Percentiles rank a stretch among this genome's conserved stretches.
Conservation (phyloP, 2,329 filamentous ascomycete species). For the Aaosphaeria pasadenensis region DNA sequence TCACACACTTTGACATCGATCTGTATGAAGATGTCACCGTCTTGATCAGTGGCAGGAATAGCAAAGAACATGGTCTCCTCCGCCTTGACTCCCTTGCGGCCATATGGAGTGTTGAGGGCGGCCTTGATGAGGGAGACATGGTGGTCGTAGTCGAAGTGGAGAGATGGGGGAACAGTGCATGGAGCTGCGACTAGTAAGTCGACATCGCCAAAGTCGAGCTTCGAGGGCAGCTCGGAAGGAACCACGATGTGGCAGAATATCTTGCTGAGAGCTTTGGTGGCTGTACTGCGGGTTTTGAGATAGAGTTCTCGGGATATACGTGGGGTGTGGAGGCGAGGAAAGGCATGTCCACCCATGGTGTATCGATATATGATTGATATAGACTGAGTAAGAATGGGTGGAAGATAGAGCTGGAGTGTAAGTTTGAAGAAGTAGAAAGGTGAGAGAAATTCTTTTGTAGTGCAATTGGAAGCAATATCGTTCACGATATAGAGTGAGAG, state of each 20-base stretch:
- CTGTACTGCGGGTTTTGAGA: constrained; percentile 8
- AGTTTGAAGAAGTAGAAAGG: too few relatives aligned
- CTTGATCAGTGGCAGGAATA: constrained; percentile 5
- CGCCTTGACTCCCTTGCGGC: constrained; percentile 12
- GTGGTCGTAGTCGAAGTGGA: constrained; percentile 10
- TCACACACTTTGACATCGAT: constrained; percentile 25
- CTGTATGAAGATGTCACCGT: constrained; percentile 15
- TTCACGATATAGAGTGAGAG: too few relatives aligned
- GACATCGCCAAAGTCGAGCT: constrained; percentile 20
- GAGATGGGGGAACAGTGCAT: background rate
- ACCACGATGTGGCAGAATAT: constrained; percentile 23
- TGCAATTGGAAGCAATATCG: too few relatives aligned
- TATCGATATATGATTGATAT: background rate
- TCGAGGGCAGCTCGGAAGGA: constrained; percentile 21
- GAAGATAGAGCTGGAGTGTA: too few relatives aligned
- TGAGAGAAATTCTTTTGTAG: too few relatives aligned
- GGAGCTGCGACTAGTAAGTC: constrained; percentile 20
- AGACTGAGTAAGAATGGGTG: too few relatives aligned
- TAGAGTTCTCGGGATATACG: constrained; percentile 19
- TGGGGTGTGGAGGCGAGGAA: constrained; percentile 18
- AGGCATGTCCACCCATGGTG: constrained; percentile 25
- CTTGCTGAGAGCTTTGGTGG: constrained; percentile 7
- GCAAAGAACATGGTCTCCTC: constrained; percentile 22
- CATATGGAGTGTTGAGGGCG: constrained; percentile 13
- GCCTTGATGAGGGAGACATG: constrained; percentile 13